Conservation (phyloP, 2,329 filamentous ascomycete species). For the Aspergillus pseudonomiae region DNA sequence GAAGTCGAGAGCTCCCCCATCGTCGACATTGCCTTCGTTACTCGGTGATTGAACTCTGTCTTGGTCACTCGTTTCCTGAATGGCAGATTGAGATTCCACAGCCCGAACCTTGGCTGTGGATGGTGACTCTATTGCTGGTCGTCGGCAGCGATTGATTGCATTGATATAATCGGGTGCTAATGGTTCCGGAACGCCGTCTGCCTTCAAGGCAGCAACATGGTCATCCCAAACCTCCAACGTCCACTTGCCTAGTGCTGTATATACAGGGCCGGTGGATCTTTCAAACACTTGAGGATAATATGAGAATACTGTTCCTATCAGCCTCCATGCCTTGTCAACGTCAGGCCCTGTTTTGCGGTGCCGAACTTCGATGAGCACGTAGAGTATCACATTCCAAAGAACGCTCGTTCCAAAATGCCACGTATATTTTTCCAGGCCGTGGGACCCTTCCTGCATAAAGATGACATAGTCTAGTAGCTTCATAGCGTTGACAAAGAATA, state of each 20-base stretch:
- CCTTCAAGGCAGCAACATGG: slow-evolving; percentile 22
- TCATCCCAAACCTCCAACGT: slow-evolving; percentile 32
- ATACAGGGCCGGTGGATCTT: slow-evolving; percentile 24
- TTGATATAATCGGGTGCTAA: background rate
- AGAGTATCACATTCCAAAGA: slow-evolving; percentile 36
- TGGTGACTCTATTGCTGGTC: background rate
- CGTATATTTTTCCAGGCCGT: slow-evolving; percentile 24
- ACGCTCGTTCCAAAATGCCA: slow-evolving; percentile 31
- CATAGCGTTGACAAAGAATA: background rate
- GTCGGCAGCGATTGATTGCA: background rate
- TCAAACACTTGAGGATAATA: background rate
- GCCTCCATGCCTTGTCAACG: slow-evolving; percentile 28
- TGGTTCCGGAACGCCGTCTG: slow-evolving; percentile 17
- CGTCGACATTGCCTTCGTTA: too few relatives aligned
- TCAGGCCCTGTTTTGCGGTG: slow-evolving; percentile 30
- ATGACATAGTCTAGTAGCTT: background rate
- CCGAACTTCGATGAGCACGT: slow-evolving; percentile 34
- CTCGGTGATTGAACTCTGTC: background rate
- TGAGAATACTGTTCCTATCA: background rate
- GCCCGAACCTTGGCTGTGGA: too few relatives aligned
- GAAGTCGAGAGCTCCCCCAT: slow-evolving; percentile 11
- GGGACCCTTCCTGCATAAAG: background rate
- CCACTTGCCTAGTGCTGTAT: slow-evolving; percentile 32
- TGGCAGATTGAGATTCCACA: background rate
- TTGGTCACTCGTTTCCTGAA: background rate